phyloP scores from a whole-genome alignment of 306 rosid species.

The Castanospermum australe region DNA sequence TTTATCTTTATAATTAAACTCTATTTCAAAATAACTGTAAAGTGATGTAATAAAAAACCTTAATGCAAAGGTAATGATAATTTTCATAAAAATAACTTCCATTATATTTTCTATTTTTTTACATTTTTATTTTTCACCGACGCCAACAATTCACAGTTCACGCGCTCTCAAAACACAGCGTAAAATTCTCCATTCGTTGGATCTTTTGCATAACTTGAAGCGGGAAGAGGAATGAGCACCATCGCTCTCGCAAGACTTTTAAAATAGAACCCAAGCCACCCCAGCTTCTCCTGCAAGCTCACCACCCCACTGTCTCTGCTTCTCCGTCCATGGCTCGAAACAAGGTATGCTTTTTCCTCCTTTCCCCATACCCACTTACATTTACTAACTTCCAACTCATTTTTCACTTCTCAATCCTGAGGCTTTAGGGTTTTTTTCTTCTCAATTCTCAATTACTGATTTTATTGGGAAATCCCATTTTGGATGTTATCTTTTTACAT shows the following conservation, averaged over 20 bases:
- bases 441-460: neutral
- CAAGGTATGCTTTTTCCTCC: conserved; percentile 45
- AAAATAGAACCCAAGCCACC: neutral
- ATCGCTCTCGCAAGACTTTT: neutral
- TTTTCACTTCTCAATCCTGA: neutral
- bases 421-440: conserved; percentile 36
- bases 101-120: no score
- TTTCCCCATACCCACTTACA: neutral
- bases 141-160: no score
- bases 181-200: neutral
- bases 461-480: neutral
- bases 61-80: no score
- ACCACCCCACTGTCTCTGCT: neutral
- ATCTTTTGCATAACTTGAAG: neutral
- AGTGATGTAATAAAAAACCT: no score
- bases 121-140: no score
- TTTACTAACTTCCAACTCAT: no score
- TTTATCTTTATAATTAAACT: no score
- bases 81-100: no score
- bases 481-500: neutral
- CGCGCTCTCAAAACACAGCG: no score
- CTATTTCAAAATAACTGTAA: no score
- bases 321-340: conserved; percentile 66
- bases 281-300: conserved; percentile 1
- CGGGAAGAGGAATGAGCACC: neutral